Conservation (phyloP, 345 rosid species). For the Dovyalis caffra region DNA sequence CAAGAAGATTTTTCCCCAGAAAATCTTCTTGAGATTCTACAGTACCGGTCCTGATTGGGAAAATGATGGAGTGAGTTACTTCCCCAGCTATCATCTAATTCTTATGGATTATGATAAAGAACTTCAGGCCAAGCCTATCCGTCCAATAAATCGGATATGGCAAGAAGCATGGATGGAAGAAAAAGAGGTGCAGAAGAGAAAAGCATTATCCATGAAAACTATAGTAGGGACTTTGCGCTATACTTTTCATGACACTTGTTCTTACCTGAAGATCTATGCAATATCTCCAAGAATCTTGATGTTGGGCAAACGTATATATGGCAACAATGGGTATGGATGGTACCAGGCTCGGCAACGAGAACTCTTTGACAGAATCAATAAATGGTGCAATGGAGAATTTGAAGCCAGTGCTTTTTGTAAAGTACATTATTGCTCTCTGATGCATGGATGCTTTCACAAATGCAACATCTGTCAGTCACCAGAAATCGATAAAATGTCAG, state of each 20-base stretch:
- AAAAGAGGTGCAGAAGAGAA: background rate
- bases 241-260: background rate
- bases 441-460: background rate
- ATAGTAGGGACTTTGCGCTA: background rate
- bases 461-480: background rate
- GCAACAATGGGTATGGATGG: background rate
- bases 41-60: background rate
- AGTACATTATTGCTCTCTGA: background rate
- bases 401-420: background rate
- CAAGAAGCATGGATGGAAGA: constrained; percentile 1
- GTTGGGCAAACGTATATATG: background rate
- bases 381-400: constrained; percentile 3
- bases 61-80: background rate
- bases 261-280: background rate
- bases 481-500: background rate
- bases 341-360: background rate
- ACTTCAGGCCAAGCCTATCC: background rate
- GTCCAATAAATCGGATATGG: background rate
- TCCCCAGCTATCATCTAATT: background rate
- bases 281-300: background rate
- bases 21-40: background rate
- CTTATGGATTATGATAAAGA: background rate
- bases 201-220: background rate
- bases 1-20: background rate
- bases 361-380: background rate